Conservation (phyloP, 2,329 filamentous ascomycete genomes). For the Monosporascus cannonballus region DNA sequence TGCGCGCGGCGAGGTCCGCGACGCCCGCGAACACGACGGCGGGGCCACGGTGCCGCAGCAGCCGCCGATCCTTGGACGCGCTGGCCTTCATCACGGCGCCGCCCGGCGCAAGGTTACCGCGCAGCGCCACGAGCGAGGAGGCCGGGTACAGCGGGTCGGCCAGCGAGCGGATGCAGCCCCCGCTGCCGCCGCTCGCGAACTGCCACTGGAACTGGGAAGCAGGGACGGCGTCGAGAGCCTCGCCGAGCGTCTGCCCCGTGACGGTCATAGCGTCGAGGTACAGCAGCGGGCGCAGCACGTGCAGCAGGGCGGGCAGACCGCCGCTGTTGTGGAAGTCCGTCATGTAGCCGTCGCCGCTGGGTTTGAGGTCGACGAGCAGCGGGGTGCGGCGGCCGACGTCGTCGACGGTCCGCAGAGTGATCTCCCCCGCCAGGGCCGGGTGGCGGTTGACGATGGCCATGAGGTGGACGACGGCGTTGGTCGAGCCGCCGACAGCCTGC, state of each 20-base stretch:
- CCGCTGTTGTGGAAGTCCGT: conserved; percentile 86
- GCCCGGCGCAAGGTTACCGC: conserved; percentile 75
- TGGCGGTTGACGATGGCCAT: conserved; percentile 74
- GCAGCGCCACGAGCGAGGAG: conserved; percentile 76
- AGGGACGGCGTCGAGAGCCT: conserved; percentile 67
- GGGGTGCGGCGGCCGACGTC: conserved; percentile 72
- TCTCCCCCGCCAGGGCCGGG: conserved; percentile 54
- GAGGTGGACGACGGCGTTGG: conserved; percentile 81
- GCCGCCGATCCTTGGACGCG: conserved; percentile 66
- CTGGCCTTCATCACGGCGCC: conserved; percentile 90
- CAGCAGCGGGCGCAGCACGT: conserved; percentile 69
- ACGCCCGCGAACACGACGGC: conserved; percentile 67
- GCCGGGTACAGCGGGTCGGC: conserved; percentile 59
- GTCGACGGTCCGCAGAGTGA: conserved; percentile 76
- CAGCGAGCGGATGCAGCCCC: conserved; percentile 58
- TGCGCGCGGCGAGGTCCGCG: conserved; percentile 65
- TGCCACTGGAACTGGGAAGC: conserved; percentile 21
- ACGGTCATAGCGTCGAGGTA: conserved; percentile 73
- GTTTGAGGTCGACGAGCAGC: conserved; percentile 79
- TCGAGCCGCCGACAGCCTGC: conserved; percentile 79
- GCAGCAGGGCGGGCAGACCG: conserved; percentile 76
- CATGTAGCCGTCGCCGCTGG: conserved; percentile 81
- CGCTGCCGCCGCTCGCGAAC: conserved; percentile 36
- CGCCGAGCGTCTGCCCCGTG: conserved; percentile 76
- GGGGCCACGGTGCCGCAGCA: conserved; percentile 39